A percentile compares a stretch with the other conserved stretches of the same genome.
phyloP scores from a whole-genome alignment of 352 stramenopile genomes.

The Globisporangium spiculum region DNA sequence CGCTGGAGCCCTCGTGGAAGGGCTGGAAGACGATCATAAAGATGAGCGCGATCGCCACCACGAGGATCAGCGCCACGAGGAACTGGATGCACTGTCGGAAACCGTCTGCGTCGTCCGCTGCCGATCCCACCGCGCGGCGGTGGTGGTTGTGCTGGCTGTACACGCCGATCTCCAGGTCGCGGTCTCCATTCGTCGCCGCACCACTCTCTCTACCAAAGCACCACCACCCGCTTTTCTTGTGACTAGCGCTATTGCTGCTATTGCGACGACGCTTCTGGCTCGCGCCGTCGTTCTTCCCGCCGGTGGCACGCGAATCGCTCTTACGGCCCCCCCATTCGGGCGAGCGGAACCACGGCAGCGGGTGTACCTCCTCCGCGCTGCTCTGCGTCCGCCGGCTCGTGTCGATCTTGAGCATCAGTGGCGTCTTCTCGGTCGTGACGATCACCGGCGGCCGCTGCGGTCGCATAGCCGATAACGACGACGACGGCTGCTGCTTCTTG shows the following conservation, averaged over 20 bases:
- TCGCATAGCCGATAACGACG: not conserved
- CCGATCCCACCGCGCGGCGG: conserved; percentile 17
- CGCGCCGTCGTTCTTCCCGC: too few species aligned
- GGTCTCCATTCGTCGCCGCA: not conserved
- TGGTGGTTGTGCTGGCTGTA: conserved; percentile 14
- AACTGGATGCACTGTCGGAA: conserved; percentile 75
- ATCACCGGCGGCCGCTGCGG: conserved; percentile 10
- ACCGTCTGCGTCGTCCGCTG: conserved; percentile 37
- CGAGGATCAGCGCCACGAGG: conserved; percentile 64
- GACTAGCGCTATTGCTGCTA: not conserved
- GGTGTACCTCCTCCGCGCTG: conserved; percentile 52
- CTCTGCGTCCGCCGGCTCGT: conserved; percentile 2
- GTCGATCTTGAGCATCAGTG: conserved; percentile 44
- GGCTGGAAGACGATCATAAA: conserved; percentile 71
- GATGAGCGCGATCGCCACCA: conserved; percentile 61
- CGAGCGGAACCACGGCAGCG: conserved; percentile 77
- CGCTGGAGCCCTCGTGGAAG: conserved; percentile 19
- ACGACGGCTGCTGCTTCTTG: not conserved
- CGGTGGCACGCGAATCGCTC: not conserved
- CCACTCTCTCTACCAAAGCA: not conserved
- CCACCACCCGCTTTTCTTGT: not conserved
- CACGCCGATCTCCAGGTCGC: conserved; percentile 46
- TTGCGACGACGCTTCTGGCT: conserved; percentile 11
- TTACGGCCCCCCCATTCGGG: conserved; percentile 51
- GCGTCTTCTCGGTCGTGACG: conserved; percentile 26